Conservation (phyloP, 2,329 filamentous ascomycete genomes). For the Fusarium drepaniforme region DNA sequence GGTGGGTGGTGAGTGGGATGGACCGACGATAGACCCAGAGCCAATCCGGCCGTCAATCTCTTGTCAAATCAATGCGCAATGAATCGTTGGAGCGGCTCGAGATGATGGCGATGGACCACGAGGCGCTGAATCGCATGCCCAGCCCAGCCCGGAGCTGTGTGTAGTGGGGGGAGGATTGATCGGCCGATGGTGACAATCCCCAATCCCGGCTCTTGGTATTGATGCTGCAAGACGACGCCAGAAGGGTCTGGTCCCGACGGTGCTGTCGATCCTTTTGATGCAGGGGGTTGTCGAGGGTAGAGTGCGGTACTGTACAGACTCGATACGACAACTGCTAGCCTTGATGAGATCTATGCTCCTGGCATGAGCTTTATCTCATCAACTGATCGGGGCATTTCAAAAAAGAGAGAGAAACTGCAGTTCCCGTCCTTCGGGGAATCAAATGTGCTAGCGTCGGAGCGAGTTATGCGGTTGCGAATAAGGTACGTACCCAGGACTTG, state of each 20-base stretch:
- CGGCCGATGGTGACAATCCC: slow-evolving; percentile 35
- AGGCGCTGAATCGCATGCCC: slow-evolving; percentile 28
- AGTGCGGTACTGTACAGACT: not conserved
- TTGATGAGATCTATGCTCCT: not conserved
- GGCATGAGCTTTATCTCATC: not conserved
- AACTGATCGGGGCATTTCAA: not conserved
- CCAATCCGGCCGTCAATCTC: slow-evolving; percentile 9
- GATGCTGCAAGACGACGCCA: slow-evolving; percentile 9
- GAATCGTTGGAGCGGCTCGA: slow-evolving; percentile 20
- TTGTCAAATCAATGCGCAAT: not conserved
- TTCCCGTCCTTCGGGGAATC: not conserved
- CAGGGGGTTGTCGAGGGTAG: not conserved
- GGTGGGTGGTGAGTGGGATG: slow-evolving; percentile 7
- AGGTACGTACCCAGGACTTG: slow-evolving; percentile 10
- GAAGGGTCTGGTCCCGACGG: slow-evolving; percentile 16
- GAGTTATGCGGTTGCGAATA: not conserved
- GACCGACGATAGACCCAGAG: not conserved
- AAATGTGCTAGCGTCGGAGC: not conserved
- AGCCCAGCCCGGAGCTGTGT: slow-evolving; percentile 19
- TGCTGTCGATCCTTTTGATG: slow-evolving; percentile 27
- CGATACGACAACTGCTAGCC: not conserved
- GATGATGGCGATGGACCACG: slow-evolving; percentile 5
- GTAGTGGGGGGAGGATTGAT: slow-evolving; percentile 38
- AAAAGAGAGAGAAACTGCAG: not conserved
- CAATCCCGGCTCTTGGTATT: slow-evolving; percentile 15